Evolutionary conservation across 768 basidiomycete species (phyloP).

Genomic region (Lactarius vividus): DNA sequence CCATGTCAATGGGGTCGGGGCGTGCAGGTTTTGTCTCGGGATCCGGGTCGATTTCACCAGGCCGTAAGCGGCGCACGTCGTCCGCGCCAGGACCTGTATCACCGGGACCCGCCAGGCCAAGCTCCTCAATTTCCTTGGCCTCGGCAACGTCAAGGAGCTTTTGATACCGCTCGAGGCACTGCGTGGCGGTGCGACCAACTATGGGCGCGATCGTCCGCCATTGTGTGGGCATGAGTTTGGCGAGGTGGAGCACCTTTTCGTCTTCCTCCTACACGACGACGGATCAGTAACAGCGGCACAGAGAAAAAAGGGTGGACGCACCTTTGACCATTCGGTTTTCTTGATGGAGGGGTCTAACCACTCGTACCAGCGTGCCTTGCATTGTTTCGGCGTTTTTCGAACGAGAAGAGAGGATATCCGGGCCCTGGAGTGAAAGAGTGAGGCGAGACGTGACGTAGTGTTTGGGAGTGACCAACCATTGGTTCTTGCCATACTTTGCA

Average conservation of each 20-base stretch:
- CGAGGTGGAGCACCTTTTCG: conserved; percentile 95
- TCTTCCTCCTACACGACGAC: conserved; percentile 73
- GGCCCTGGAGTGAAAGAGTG: conserved; percentile 57
- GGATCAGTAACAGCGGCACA: not conserved
- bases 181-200: conserved; percentile 95
- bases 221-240: conserved; percentile 99
- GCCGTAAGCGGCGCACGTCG: conserved; percentile 82
- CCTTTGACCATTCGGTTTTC: conserved; percentile 99
- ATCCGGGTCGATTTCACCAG: conserved; percentile 98
- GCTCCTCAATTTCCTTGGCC: conserved; percentile 91
- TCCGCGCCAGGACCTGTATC: conserved; percentile 90
- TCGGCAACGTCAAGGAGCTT: conserved; percentile 97
- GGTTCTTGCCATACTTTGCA: conserved; percentile 95
- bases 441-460: conserved; percentile 8
- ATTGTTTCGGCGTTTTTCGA: conserved; percentile 98
- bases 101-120: conserved; percentile 82
- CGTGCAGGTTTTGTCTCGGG: conserved; percentile 98
- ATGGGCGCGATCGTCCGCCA: conserved; percentile 99
- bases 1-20: conserved; percentile 99
- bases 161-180: conserved; percentile 97
- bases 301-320: conserved; percentile 34
- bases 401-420: conserved; percentile 97
- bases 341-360: conserved; percentile 99
- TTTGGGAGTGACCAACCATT: conserved; percentile 54
- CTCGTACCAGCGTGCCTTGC: conserved; percentile 99